These are phyloP conservation scores for Mallotus repandus DNA, from an alignment of 441 rosid species.

Conservation along the genomic window DNA sequence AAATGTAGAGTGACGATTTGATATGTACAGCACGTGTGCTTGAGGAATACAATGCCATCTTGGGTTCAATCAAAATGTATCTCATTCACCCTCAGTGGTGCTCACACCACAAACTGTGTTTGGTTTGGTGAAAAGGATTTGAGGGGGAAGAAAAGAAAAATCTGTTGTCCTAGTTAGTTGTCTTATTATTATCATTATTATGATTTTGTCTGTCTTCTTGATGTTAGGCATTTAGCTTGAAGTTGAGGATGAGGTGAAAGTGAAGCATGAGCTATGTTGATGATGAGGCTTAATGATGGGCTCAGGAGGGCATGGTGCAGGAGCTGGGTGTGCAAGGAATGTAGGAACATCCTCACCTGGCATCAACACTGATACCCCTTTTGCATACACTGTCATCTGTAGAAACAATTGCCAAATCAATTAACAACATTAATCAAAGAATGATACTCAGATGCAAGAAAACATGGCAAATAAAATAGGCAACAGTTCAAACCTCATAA, in stretches of 20 bases:
- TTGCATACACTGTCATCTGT: slow-evolving; percentile 74
- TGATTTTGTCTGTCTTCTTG: neutral
- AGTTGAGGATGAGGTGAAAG: slow-evolving; percentile 15
- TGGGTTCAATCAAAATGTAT: neutral
- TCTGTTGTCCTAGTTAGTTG: slow-evolving; percentile 1
- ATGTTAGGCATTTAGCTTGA: slow-evolving; percentile 13
- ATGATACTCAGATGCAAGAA: neutral
- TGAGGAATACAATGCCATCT: neutral
- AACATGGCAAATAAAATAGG: neutral
- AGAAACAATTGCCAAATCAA: neutral
- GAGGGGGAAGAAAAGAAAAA: too few relatives aligned
- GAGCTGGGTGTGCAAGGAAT: slow-evolving; percentile 77
- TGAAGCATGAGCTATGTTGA: slow-evolving; percentile 21
- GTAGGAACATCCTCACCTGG: slow-evolving; percentile 85
- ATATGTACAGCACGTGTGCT: neutral
- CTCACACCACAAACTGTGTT: neutral
- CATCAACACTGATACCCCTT: slow-evolving; percentile 88
- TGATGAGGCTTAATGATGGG: slow-evolving; percentile 29
- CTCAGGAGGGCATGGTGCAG: slow-evolving; percentile 46
- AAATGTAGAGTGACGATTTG: neutral
- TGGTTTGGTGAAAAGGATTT: too few relatives aligned
- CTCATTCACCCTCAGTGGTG: neutral
- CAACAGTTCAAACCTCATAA: too few relatives aligned
- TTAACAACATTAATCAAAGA: neutral
- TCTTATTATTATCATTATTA: neutral